Conservation (phyloP, 1,284 basidiomycete genomes). For the Leccinum pachyderme region DNA sequence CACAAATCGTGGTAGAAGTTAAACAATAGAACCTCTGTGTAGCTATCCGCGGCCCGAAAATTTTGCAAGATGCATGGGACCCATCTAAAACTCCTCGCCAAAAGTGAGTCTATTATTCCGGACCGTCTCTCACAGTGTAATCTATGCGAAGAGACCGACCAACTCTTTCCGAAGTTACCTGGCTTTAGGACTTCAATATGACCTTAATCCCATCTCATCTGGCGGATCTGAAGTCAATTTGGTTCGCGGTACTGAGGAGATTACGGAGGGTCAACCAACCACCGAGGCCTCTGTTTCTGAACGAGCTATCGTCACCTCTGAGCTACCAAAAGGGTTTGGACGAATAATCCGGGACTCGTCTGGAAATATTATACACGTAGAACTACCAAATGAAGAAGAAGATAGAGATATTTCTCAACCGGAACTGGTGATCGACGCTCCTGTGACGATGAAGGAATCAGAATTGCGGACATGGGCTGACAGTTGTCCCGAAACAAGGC, state of each 20-base stretch:
- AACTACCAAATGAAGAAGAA: constrained; percentile 60
- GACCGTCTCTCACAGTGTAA: background rate
- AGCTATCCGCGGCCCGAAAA: constrained; percentile 84
- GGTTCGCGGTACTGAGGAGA: constrained; percentile 11
- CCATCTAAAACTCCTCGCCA: constrained; percentile 86
- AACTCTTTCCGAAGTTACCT: constrained; percentile 58
- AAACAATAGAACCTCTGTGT: constrained; percentile 4
- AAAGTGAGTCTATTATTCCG: constrained; percentile 62
- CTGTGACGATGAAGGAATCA: constrained; percentile 9
- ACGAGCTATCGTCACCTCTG: background rate
- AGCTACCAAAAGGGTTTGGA: constrained; percentile 73
- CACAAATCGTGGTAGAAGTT: constrained; percentile 3
- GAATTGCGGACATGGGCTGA: constrained; percentile 23
- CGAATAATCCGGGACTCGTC: constrained; percentile 81
- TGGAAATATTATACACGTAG: constrained; percentile 78
- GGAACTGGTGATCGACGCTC: constrained; percentile 33
- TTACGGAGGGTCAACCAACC: background rate
- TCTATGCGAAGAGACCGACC: background rate
- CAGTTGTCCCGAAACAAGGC: constrained; percentile 6
- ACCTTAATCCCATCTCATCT: constrained; percentile 61
- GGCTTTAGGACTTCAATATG: constrained; percentile 69
- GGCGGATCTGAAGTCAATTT: constrained; percentile 52
- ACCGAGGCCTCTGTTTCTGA: constrained; percentile 3
- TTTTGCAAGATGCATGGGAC: constrained; percentile 87
- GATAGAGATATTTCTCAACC: constrained; percentile 22